A percentile compares a stretch with the other conserved stretches of the same genome.
phyloP scores from a whole-genome alignment of 1,284 basidiomycete species.

The Ceratobasidium theobromae region DNA sequence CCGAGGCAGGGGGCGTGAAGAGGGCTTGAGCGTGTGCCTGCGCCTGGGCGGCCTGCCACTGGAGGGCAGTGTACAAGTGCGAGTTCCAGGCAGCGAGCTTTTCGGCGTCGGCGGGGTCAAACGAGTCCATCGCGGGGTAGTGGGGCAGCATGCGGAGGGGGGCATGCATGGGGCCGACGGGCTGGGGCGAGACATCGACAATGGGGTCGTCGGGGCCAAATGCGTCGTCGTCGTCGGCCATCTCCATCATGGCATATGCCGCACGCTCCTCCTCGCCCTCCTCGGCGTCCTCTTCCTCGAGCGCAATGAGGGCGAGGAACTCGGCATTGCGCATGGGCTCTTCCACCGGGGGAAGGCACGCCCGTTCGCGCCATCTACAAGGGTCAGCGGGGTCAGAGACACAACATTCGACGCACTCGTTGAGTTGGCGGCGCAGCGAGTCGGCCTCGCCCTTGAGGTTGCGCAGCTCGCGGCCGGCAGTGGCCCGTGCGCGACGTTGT shows the following conservation, averaged over 20 bases:
- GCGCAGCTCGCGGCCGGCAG: conserved; percentile 76
- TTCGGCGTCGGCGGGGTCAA: conserved; percentile 37
- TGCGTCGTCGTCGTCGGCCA: conserved; percentile 46
- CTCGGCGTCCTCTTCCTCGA: conserved; percentile 65
- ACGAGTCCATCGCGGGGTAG: too few species aligned
- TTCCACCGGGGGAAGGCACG: conserved; percentile 63
- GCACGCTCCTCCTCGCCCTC: conserved; percentile 39
- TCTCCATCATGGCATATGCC: conserved; percentile 43
- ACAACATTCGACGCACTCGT: conserved; percentile 56
- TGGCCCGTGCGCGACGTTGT: conserved; percentile 73
- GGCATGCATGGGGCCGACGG: conserved; percentile 28
- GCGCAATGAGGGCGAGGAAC: conserved; percentile 65
- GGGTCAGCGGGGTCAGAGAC: not conserved
- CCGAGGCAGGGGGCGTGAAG: conserved; percentile 29
- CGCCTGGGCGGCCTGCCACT: conserved; percentile 27
- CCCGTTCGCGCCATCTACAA: conserved; percentile 62
- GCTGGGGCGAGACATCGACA: too few species aligned
- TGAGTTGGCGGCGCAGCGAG: conserved; percentile 77
- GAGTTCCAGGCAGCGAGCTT: conserved; percentile 43
- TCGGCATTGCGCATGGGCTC: conserved; percentile 67
- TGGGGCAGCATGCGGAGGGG: too few species aligned
- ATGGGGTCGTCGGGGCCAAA: conserved; percentile 26
- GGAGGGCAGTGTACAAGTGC: conserved; percentile 41
- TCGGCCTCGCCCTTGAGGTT: conserved; percentile 74
- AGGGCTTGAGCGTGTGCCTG: conserved; percentile 25